Conservation (phyloP, 331 rosid genomes). For the Spiraea crenata region DNA sequence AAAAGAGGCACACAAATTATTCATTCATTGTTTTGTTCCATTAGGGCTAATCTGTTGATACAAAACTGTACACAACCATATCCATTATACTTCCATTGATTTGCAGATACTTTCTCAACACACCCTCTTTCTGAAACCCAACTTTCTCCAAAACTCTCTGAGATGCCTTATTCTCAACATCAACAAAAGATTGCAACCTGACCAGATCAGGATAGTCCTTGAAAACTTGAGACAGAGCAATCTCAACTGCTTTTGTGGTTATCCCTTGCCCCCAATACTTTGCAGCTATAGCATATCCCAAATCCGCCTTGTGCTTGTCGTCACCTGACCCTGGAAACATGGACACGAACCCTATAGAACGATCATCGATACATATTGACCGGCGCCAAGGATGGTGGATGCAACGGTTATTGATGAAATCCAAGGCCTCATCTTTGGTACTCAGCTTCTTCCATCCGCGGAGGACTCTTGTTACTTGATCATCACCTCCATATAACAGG, state of each 20-base stretch:
- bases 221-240: conserved; percentile 43
- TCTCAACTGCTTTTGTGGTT: conserved; percentile 34
- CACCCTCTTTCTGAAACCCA: conserved; percentile 50
- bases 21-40: too few species aligned
- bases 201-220: conserved; percentile 41
- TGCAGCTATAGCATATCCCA: conserved; percentile 46
- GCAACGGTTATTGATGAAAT: conserved; percentile 47
- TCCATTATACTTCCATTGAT: conserved; percentile 36
- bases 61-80: conserved; percentile 35
- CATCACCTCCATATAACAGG: conserved; percentile 54
- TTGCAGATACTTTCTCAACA: conserved; percentile 34
- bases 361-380: conserved; percentile 40
- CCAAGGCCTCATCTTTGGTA: conserved; percentile 47
- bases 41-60: conserved; percentile 24
- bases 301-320: conserved; percentile 42
- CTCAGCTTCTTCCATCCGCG: conserved; percentile 30
- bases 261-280: conserved; percentile 54
- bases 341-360: conserved; percentile 39
- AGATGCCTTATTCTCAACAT: conserved; percentile 39
- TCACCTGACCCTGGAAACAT: conserved; percentile 35
- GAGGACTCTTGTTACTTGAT: conserved; percentile 35
- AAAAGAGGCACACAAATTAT: too few species aligned
- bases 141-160: conserved; percentile 52
- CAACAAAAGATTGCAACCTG: conserved; percentile 44
- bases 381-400: conserved; percentile 58